A percentile compares a stretch with the other conserved stretches of the same genome.
These are phyloP conservation scores for Xylaria sp. DNA, from an alignment of 2,329 filamentous ascomycete genomes.

Conservation along the genomic window DNA sequence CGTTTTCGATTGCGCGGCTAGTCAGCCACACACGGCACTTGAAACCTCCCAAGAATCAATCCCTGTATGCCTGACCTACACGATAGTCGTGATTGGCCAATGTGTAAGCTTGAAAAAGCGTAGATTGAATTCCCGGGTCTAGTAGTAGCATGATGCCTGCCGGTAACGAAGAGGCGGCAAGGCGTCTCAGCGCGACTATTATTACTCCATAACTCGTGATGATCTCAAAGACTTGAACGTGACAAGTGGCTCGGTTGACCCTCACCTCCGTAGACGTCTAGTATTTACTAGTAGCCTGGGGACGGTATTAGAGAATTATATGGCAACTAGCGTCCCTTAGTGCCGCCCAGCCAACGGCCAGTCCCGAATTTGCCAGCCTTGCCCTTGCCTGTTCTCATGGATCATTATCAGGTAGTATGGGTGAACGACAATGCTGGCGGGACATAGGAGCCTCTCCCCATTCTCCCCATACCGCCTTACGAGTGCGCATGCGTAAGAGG, in stretches of 20 bases:
- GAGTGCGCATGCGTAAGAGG: conserved; percentile 16
- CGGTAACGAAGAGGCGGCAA: neutral
- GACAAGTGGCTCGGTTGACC: neutral
- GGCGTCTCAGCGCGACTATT: neutral
- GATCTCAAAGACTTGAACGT: neutral
- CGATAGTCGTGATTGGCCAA: conserved; percentile 9
- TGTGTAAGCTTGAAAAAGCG: neutral
- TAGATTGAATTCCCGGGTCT: neutral
- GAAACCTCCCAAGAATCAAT: neutral
- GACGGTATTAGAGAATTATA: neutral
- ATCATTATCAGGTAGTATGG: neutral
- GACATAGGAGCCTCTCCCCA: conserved; percentile 10
- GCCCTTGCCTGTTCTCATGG: neutral
- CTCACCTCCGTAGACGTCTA: neutral
- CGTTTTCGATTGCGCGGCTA: conserved; percentile 14
- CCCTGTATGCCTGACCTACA: conserved; percentile 5
- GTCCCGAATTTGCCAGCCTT: neutral
- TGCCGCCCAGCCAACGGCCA: neutral
- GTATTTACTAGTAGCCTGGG: neutral
- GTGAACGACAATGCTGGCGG: conserved; percentile 5
- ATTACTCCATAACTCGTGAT: neutral
- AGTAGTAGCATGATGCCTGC: conserved; percentile 3
- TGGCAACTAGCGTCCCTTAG: neutral
- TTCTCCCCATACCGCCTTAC: conserved; percentile 4
- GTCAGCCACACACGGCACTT: conserved; percentile 1